phyloP scores from a whole-genome alignment of 78 protist genomes.

The Monosiga brevicollis region DNA sequence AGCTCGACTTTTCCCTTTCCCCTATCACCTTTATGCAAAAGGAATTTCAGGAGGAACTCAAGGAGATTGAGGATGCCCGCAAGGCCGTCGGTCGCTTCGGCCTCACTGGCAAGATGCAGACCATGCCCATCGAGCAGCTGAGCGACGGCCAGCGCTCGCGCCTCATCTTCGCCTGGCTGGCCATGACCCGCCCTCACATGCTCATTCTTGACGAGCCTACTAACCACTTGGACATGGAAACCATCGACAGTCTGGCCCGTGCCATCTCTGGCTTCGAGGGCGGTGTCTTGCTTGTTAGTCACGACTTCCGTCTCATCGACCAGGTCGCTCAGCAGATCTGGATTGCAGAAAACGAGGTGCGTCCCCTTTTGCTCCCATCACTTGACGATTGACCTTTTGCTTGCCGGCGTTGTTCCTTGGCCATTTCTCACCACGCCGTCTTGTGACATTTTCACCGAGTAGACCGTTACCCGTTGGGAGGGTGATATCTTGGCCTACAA shows the following conservation, averaged over 20 bases:
- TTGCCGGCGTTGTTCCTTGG: background rate
- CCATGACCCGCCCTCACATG: background rate
- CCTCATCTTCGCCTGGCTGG: slow-evolving; percentile 35
- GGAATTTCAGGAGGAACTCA: slow-evolving; percentile 29
- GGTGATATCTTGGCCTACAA: slow-evolving; percentile 56
- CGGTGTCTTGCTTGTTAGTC: slow-evolving; percentile 70
- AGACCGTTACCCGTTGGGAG: slow-evolving; percentile 41
- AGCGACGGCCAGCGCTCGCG: slow-evolving; percentile 50
- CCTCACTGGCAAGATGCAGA: slow-evolving; percentile 56
- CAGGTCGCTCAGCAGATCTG: slow-evolving; percentile 68
- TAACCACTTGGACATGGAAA: slow-evolving; percentile 75
- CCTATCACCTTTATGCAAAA: slow-evolving; percentile 45
- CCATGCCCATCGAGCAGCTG: slow-evolving; percentile 30
- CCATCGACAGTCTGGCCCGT: slow-evolving; percentile 60
- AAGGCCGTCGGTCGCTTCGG: slow-evolving; percentile 57
- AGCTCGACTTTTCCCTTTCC: slow-evolving; percentile 22
- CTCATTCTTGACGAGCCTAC: slow-evolving; percentile 91
- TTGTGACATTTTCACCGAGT: background rate
- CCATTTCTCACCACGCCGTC: background rate
- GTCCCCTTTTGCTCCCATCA: background rate
- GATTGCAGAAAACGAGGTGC: slow-evolving; percentile 48
- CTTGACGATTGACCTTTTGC: background rate
- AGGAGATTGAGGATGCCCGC: slow-evolving; percentile 48
- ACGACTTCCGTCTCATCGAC: slow-evolving; percentile 72
- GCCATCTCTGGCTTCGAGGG: slow-evolving; percentile 41